A percentile compares a stretch with the other conserved stretches of the same genome.
Conservation (phyloP, 2,329 filamentous ascomycete genomes). For the Diplodia mutila region DNA sequence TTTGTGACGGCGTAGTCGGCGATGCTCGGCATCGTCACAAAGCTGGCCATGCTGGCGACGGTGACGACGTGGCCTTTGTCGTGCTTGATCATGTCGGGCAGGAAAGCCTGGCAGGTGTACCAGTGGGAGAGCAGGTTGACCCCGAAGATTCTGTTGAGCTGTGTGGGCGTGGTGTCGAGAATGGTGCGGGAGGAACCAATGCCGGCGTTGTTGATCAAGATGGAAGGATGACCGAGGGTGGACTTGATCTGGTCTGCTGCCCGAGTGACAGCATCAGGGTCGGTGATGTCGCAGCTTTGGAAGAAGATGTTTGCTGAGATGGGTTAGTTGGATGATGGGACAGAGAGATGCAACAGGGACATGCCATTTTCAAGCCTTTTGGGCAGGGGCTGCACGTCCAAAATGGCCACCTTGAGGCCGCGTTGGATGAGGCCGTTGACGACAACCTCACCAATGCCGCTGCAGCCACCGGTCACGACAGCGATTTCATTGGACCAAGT, state of each 20-base stretch:
- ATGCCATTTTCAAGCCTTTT: constrained; percentile 35
- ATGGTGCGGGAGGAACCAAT: constrained; percentile 38
- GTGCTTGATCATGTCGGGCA: constrained; percentile 41
- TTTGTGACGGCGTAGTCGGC: constrained; percentile 59
- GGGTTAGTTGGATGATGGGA: not conserved
- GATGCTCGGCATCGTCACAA: constrained; percentile 52
- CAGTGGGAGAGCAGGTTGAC: constrained; percentile 45
- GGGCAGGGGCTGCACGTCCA: constrained; percentile 40
- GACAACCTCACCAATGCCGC: constrained; percentile 41
- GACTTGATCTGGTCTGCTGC: constrained; percentile 34
- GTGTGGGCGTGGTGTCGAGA: constrained; percentile 37
- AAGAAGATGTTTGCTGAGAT: constrained; percentile 36
- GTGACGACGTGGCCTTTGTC: constrained; percentile 58
- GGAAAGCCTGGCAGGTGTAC: constrained; percentile 40
- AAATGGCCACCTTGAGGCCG: constrained; percentile 38
- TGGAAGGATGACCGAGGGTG: constrained; percentile 35
- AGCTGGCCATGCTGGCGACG: constrained; percentile 58
- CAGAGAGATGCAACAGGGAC: not conserved
- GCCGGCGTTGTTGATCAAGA: constrained; percentile 45
- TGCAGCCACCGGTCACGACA: constrained; percentile 43
- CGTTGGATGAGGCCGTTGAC: constrained; percentile 35
- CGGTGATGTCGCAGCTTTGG: constrained; percentile 42
- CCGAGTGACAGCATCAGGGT: constrained; percentile 33
- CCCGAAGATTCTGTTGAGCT: constrained; percentile 40
- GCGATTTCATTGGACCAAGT: constrained; percentile 40